phyloP scores from a whole-genome alignment of 208 protist genomes.

The Novymonas esmeraldas region DNA sequence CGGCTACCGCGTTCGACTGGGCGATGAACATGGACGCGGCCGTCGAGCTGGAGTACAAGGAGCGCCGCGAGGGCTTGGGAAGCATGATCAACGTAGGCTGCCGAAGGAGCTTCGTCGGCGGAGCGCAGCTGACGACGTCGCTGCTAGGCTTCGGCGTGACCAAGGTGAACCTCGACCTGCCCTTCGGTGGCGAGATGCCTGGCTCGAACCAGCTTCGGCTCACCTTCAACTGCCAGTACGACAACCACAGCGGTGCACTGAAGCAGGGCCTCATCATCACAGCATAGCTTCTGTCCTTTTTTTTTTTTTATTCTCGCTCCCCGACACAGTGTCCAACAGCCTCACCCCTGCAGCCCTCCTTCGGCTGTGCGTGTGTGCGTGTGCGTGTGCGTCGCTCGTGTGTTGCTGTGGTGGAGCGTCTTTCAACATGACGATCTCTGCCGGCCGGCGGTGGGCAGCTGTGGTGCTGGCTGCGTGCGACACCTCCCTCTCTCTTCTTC shows the following conservation, averaged over 20 bases:
- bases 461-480: too few relatives aligned
- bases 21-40: conserved; percentile 61
- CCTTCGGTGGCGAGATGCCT: conserved; percentile 77
- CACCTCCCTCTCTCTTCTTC: too few relatives aligned
- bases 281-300: conserved; percentile 37
- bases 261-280: conserved; percentile 86
- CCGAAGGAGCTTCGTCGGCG: conserved; percentile 71
- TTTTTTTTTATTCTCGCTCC: neutral
- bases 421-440: too few relatives aligned
- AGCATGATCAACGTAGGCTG: conserved; percentile 75
- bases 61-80: conserved; percentile 61
- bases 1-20: conserved; percentile 68
- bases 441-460: too few relatives aligned
- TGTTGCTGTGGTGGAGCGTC: too few relatives aligned
- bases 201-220: conserved; percentile 77
- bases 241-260: conserved; percentile 69
- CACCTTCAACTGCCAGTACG: conserved; percentile 76
- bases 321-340: too few relatives aligned
- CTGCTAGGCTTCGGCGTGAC: conserved; percentile 63
- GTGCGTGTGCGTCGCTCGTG: too few relatives aligned
- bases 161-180: conserved; percentile 73
- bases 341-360: too few relatives aligned
- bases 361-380: neutral
- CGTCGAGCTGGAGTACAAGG: conserved; percentile 81
- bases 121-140: conserved; percentile 55